Base-by-base conservation (phyloP, 805 yeast genomes). In the Candida silvicultrix region DNA sequence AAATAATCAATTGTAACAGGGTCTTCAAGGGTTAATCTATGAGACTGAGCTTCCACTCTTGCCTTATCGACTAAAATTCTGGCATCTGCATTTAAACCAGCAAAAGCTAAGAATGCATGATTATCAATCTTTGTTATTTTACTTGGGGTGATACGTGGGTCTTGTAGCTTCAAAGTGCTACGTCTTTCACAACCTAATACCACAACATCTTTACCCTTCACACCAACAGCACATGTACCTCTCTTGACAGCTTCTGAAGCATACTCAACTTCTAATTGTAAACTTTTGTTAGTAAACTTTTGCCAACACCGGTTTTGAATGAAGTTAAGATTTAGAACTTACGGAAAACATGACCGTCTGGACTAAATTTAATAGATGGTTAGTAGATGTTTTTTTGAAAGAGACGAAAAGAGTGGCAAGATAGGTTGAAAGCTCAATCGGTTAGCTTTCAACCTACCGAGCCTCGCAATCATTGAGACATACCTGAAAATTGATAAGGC, bases 61-160 rank as follows among this genome's bases (percentile, higher is more conserved):
- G 99, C 98, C 69, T 85, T 87, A 67, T 94, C 97, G 46, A 94
- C 88, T 55, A 94, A 77, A 46, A 94, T 82, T 64, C 99, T 79
- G 16, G 98, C 96, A 66, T 94, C 99, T n/a, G 99, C 99, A 66
- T 90, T 92, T 64, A 94, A 76, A 4, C 99, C 99, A 39, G 99
- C 97, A 72, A 94, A 94, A 42, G 96, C 95, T 59, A 94, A 75
- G 54, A 89, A 83, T 20, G 88, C 85, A 65, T 92, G 98, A 56
- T 84, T 80, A 66, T 94, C 99, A 44, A 94, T 77, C 62, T 85
- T 83, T 62, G 95, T 88, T 57, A 94, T 89, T 69, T 94, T 94
- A 48, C 95, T 81, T 29, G 98, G 98, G 2, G 97, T 90, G 53
- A 88, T 92, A 64, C 98, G 79, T 41, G 97, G 92, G 67, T 94